These are phyloP conservation scores for Colletotrichum sp. DNA, from an alignment of 2,329 filamentous ascomycete genomes.

Conservation along the genomic window DNA sequence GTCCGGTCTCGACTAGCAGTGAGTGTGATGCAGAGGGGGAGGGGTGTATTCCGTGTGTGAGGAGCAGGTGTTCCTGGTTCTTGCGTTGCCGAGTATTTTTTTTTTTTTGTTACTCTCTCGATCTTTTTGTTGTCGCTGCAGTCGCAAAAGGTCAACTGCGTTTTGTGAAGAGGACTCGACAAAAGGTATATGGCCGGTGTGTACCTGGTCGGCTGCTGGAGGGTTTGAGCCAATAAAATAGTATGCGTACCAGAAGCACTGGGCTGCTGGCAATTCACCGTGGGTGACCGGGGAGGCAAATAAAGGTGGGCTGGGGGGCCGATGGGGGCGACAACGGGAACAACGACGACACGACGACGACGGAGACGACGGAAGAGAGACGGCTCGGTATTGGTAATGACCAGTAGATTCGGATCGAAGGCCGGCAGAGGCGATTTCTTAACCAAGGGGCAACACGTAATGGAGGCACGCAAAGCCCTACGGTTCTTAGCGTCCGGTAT, in stretches of 20 bases:
- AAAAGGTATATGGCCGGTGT: not conserved
- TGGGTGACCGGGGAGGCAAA: constrained; percentile 12
- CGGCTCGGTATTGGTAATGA: constrained; percentile 16
- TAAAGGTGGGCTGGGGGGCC: constrained; percentile 11
- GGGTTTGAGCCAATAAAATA: not conserved
- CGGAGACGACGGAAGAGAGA: not conserved
- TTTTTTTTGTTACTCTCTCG: not conserved
- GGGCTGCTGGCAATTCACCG: not conserved
- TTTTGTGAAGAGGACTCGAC: not conserved
- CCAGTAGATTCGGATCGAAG: constrained; percentile 1
- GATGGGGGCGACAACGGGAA: constrained; percentile 1
- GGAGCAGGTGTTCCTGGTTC: not conserved
- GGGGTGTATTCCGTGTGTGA: not conserved
- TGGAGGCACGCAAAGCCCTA: not conserved
- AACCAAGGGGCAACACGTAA: not conserved
- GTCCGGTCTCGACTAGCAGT: constrained; percentile 18
- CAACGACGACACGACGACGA: not conserved
- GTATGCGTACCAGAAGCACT: not conserved
- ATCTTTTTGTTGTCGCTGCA: not conserved
- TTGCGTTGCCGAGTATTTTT: not conserved
- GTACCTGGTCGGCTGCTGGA: not conserved
- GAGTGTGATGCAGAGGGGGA: not conserved
- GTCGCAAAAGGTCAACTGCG: not conserved
- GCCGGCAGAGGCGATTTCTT: not conserved
- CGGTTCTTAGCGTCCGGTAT: not conserved